Conservation (phyloP, 2,329 filamentous ascomycete species). For the Sclerotiophoma versabilis region DNA sequence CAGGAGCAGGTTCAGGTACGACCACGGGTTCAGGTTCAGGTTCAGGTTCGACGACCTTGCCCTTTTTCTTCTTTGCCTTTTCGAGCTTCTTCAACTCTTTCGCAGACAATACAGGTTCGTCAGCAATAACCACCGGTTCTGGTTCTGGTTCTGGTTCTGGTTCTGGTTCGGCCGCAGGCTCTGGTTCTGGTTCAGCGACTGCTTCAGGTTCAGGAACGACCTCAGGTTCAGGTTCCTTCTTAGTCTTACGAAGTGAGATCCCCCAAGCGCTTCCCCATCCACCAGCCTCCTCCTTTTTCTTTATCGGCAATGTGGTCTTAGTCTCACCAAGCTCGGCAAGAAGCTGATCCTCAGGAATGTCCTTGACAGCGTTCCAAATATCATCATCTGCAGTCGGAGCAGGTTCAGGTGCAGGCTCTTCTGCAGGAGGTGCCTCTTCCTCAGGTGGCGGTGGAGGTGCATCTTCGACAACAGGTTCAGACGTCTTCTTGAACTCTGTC, state of each 20-base stretch:
- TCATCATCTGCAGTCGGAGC: constrained; percentile 33
- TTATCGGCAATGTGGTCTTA: constrained; percentile 15
- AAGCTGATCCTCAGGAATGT: constrained; percentile 41
- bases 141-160: constrained; percentile 26
- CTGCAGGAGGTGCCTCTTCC: constrained; percentile 19
- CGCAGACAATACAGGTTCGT: constrained; percentile 32
- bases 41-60: constrained; percentile 39
- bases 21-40: constrained; percentile 26
- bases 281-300: constrained; percentile 39
- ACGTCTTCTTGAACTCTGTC: constrained; percentile 35
- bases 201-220: constrained; percentile 36
- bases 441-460: constrained; percentile 29
- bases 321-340: constrained; percentile 47
- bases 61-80: constrained; percentile 36
- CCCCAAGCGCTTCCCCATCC: constrained; percentile 55
- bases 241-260: constrained; percentile 53
- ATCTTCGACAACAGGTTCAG: constrained; percentile 30
- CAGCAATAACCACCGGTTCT: constrained; percentile 36
- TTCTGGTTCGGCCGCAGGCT: constrained; percentile 28
- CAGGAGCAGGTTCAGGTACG: constrained; percentile 36
- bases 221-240: constrained; percentile 52
- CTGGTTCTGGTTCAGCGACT: constrained; percentile 34
- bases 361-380: constrained; percentile 45
- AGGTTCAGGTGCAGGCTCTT: constrained; percentile 17
- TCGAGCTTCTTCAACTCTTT: constrained; percentile 26